Conservation (phyloP, 495 filamentous ascomycete genomes). For the Aspergillus biplanus region DNA sequence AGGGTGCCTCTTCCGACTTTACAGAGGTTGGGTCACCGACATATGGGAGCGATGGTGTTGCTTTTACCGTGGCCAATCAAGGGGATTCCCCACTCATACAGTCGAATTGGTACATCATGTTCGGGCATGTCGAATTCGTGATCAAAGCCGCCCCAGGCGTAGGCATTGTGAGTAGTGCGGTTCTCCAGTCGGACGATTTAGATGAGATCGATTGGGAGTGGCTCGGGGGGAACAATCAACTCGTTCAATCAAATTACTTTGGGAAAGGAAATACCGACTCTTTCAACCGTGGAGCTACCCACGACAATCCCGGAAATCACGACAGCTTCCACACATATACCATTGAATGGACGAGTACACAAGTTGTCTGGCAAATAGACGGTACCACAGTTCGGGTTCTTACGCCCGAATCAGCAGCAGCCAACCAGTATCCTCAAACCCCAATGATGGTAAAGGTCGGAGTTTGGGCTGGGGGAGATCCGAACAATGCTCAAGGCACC, state of each 20-base stretch:
- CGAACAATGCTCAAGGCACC: conserved; percentile 63
- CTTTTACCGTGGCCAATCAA: conserved; percentile 79
- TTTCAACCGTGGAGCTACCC: conserved; percentile 65
- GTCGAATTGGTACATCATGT: conserved; percentile 77
- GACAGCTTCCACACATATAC: conserved; percentile 78
- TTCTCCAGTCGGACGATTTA: conserved; percentile 80
- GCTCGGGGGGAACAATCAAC: conserved; percentile 64
- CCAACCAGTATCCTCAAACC: conserved; percentile 78
- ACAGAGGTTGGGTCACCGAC: conserved; percentile 64
- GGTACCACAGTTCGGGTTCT: conserved; percentile 67
- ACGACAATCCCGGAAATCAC: conserved; percentile 54
- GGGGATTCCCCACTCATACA: conserved; percentile 84
- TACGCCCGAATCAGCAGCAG: conserved; percentile 63
- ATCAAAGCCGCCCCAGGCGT: conserved; percentile 64
- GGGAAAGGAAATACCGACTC: conserved; percentile 75
- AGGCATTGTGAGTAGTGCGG: conserved; percentile 75
- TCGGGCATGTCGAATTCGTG: conserved; percentile 61
- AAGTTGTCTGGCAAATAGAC: conserved; percentile 77
- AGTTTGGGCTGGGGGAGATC: conserved; percentile 85
- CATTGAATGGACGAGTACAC: conserved; percentile 76
- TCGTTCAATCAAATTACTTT: conserved; percentile 82
- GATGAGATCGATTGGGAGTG: conserved; percentile 95
- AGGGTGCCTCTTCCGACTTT: conserved; percentile 70
- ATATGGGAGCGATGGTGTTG: conserved; percentile 76
- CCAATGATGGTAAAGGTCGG: conserved; percentile 84